phyloP scores from a whole-genome alignment of 345 rosid genomes.

The Euphorbia tirucalli region DNA sequence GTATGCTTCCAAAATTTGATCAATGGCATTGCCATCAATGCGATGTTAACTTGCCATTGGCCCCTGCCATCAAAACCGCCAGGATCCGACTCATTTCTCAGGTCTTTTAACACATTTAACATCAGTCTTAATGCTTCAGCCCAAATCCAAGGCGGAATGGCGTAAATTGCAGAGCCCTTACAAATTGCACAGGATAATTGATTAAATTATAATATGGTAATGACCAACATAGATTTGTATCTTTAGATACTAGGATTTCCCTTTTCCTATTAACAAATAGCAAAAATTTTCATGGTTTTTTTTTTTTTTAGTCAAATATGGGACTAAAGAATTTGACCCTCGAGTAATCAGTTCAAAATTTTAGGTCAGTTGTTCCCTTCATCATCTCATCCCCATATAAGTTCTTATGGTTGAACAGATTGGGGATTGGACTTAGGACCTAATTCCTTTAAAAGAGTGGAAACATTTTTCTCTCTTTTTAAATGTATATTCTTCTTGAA shows the following conservation, averaged over 20 bases:
- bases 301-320: constrained; percentile 10
- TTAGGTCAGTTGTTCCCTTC: constrained; percentile 4
- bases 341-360: background rate
- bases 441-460: background rate
- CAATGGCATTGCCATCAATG: constrained; percentile 13
- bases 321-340: constrained; percentile 15
- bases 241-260: constrained; percentile 18
- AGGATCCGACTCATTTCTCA: constrained; percentile 21
- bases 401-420: background rate
- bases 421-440: background rate
- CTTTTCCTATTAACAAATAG: constrained; percentile 16
- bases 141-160: constrained; percentile 22
- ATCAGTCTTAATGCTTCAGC: constrained; percentile 19
- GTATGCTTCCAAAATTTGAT: constrained; percentile 19
- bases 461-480: background rate
- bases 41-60: constrained; percentile 6
- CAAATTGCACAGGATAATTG: constrained; percentile 20
- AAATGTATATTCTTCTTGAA: constrained; percentile 9
- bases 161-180: constrained; percentile 25
- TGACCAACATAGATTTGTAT: constrained; percentile 23
- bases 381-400: too few species aligned
- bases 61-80: constrained; percentile 27
- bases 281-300: constrained; percentile 21
- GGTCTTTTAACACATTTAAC: constrained; percentile 17
- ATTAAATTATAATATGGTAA: constrained; percentile 12